Base-by-base conservation (phyloP, 2,329 filamentous ascomycete genomes). In the Fusarium praegraminearum region DNA sequence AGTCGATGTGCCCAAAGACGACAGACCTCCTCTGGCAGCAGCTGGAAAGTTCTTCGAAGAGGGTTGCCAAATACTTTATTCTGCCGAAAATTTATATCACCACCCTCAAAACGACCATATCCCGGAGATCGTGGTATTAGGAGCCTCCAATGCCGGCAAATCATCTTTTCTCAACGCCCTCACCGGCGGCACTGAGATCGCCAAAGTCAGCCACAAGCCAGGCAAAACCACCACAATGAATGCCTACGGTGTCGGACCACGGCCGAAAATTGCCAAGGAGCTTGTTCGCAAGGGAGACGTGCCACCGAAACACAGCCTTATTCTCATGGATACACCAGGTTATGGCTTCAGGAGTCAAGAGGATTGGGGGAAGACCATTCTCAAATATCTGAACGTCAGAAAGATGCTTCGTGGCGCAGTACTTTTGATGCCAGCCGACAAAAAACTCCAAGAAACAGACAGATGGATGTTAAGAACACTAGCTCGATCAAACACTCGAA, bases 101-200 rank as follows among this genome's bases (percentile, higher is more conserved):
- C 81, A 89, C 62, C 81, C 80, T 32, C 75, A 81, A 72, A 89
- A 89, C 76, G 82, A 82, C 26, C 80, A 81, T 65, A 78, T 84
- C 6, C 87, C 87, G 45, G 87, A 89, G 69, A 87, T 97, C 52
- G 91, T 93, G 76, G 86, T 97, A 46, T 88, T 97, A 38, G 93
- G 93, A 44, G 93, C 94, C 74, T 94, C 93, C 70, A 97, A 97
- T 76, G 93, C 94, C 43, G 93, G 93, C 76, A 97, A 97, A 78
- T 96, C 93, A 3, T 93, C 93, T 18, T 91, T 97, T 71, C 90
- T 97, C 80, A 97, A 97, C 76, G 91, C 91, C 20, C 86, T 97
- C 35, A 87, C 90, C 3, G 90, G 90, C 35, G 69, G 73, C 5
- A 65, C 73, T 26, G 74, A 76, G 26, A 77, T 85, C 8, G 87